Evolutionary conservation across 164 flowering plant species (phyloP).

Genomic region (Nymphaea thermarum): DNA sequence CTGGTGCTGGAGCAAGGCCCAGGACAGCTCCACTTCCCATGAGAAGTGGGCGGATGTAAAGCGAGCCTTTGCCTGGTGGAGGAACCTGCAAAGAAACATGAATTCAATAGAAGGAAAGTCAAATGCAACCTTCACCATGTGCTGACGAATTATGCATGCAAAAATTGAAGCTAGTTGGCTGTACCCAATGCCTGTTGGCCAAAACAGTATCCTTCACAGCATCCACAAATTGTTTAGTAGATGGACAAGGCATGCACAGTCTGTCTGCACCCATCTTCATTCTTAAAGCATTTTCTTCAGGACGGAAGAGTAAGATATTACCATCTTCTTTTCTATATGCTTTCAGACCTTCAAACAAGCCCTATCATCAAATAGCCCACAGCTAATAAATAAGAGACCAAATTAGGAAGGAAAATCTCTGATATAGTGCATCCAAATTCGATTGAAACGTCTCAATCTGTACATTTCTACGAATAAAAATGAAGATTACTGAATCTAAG

Average conservation of each 20-base stretch:
- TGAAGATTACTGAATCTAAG: background rate
- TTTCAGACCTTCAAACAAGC: conserved; percentile 86
- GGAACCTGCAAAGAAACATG: conserved; percentile 45
- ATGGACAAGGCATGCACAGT: conserved; percentile 89
- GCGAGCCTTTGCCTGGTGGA: conserved; percentile 81
- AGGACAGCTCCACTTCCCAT: conserved; percentile 78
- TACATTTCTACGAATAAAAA: background rate
- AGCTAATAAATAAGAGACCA: too few species aligned
- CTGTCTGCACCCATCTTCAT: conserved; percentile 76
- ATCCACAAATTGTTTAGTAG: conserved; percentile 59
- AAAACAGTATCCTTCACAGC: conserved; percentile 68
- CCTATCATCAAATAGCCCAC: conserved; percentile 40
- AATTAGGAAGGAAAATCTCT: too few species aligned
- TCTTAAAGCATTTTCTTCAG: conserved; percentile 66
- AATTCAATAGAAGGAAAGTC: too few species aligned
- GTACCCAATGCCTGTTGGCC: conserved; percentile 82
- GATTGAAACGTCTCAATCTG: background rate
- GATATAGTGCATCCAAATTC: too few species aligned
- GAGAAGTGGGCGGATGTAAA: conserved; percentile 79
- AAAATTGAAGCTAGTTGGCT: background rate
- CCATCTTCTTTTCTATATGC: conserved; percentile 64
- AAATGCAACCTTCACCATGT: too few species aligned
- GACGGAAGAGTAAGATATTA: conserved; percentile 58
- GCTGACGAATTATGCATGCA: background rate
- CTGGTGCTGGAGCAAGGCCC: conserved; percentile 79